Base-by-base conservation (phyloP, 768 basidiomycete species). In the Suillus occidentalis region DNA sequence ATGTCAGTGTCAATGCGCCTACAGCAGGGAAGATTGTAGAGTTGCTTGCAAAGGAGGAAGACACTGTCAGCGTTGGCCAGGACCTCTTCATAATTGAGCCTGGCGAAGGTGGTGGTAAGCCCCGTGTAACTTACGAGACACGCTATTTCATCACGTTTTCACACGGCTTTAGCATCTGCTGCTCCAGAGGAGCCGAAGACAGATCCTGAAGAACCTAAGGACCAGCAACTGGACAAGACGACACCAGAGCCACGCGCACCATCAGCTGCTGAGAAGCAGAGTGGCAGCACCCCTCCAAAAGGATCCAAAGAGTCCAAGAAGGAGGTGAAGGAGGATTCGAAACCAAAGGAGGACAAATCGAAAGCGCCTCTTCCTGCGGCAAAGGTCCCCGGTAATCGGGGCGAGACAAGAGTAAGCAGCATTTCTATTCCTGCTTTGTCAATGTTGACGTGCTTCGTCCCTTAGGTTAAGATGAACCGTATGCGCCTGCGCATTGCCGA, bases 401-500 rank as follows among this genome's bases (percentile, higher is more conserved):
- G 82, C 66, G 96, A 98, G 84, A 96, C 92, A n/a, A 84, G 96
- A 74, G 95, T 92, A 73, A 65, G 85, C 78, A 31, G 28, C 56
- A 31, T 25, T 50, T 36, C 43, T 47, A n/a, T 18, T n/a, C 37
- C 22, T 25, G 14, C 60, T 59, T 52, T 42, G 43, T 60, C 13
- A 18, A 39, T 42, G 20, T 40, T 65, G 28, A 69, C 45, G 40
- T 22, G 22, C 18, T n/a, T 50, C 40, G n/a, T 8, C 2, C 37
- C 14, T 36, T 42, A 94, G 92, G 89, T 99, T 73, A 99, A 98
- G 84, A 98, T 99, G 96, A 96, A 87, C 78, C 90, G 96, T 61
- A 99, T 99, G 97, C 93, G 97, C 59, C 84, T 92, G 67, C 94
- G 97, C 67, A 99, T 99, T 73, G 91, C 96, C 59, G 94, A 96